Evolutionary conservation across 2,329 filamentous ascomycete genomes (phyloP), one percentile per base, ranked within the genome.

Genomic region (Plectosphaerella plurivora): DNA sequence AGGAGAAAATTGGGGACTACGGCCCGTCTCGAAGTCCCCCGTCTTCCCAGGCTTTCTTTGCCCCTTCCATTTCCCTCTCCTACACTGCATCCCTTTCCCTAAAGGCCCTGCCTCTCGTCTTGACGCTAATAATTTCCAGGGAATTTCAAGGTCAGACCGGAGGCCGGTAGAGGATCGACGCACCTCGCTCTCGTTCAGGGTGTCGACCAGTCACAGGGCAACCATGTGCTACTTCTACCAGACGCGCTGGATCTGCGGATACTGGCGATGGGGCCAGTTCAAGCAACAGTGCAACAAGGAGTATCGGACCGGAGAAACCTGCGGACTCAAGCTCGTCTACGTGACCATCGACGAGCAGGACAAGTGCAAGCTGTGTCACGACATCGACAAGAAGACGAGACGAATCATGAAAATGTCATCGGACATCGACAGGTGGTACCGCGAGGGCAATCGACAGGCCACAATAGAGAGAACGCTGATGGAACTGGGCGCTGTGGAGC

Each of bases 141-240:
- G 28, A 12, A 33, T 10, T 33, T 33, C 28, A 33, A 33, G 9
- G 9, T 10, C 28, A 12, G 28, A 33, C 28, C 28, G 28, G 28
- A 33, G 11, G 4, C 11, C 28, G 28, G 28, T 12, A 33, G 28
- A 33, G 28, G 8, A 33, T 33, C 28, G 28, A 33, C 28, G 11
- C 28, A 33, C 28, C 28, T 33, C 28, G 28, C 28, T 33, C 28
- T 33, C 28, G 28, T 33, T 33, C 28, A 33, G 28, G 28, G 8
- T 33, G 28, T 33, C 28, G 28, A 33, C 28, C 22, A 33, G 28
- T 33, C 28, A 12, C 41, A 28, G 53, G 51, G 51, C 51, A 53
- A 78, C 67, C 61, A 96, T 97, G 93, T 97, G 93, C 77, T 97
- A 94, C 79, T 97, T 92, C 78, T 91, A 97, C 65, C 88, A 93